These are phyloP conservation scores for Diaporthe sp. DNA, from an alignment of 2,329 filamentous ascomycete species.

Conservation along the genomic window DNA sequence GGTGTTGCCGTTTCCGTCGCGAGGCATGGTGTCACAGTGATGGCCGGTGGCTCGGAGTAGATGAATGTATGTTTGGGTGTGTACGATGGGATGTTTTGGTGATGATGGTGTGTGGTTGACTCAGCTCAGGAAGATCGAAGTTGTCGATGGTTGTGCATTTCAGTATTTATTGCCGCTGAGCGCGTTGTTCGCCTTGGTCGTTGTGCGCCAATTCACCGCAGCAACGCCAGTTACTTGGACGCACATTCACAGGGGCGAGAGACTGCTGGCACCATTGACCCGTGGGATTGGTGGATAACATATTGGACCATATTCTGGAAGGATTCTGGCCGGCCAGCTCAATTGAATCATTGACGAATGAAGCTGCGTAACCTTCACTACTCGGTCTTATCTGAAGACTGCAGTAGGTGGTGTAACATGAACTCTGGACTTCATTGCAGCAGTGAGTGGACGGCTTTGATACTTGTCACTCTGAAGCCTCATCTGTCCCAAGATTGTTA, in stretches of 20 bases:
- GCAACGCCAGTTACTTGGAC: neutral
- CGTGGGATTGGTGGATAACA: conserved; percentile 15
- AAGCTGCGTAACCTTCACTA: neutral
- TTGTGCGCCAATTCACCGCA: neutral
- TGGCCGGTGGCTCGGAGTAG: neutral
- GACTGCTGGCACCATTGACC: neutral
- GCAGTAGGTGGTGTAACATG: conserved; percentile 1
- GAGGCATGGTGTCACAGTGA: neutral
- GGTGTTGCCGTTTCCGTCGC: conserved; percentile 26
- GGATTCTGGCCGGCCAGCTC: neutral
- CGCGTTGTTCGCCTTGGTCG: neutral
- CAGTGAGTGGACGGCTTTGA: neutral
- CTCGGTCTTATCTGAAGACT: neutral
- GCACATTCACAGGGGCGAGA: neutral
- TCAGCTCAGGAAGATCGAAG: neutral
- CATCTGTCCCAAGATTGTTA: neutral
- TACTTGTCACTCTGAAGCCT: neutral
- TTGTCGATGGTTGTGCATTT: neutral
- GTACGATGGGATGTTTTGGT: neutral
- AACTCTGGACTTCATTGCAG: neutral
- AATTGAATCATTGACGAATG: neutral
- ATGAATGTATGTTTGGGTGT: neutral
- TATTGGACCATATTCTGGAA: neutral
- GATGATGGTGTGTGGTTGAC: neutral
- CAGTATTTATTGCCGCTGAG: neutral